A percentile compares a stretch with the other conserved stretches of the same genome.
Conservation (phyloP, 1,139 yeast species). For the Blastobotrys malaysiensis region DNA sequence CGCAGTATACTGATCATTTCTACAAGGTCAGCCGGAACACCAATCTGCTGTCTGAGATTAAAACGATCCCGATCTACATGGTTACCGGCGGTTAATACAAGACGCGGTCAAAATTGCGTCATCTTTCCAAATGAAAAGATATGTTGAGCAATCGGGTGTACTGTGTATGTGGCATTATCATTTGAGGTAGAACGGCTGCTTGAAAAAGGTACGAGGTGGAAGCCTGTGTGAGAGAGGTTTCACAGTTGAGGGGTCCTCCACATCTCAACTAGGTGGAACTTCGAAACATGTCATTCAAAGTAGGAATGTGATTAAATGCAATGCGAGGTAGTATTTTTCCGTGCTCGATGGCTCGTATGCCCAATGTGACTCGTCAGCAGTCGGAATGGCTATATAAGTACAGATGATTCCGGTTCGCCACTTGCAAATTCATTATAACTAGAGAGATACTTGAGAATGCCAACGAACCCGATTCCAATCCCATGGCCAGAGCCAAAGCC, state of each 20-base stretch:
- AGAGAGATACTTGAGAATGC: background rate
- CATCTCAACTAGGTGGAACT: background rate
- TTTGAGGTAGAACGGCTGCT: background rate
- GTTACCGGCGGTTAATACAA: constrained; percentile 14
- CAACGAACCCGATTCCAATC: background rate
- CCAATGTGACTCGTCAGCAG: background rate
- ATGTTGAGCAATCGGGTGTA: too few relatives aligned
- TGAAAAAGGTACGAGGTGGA: background rate
- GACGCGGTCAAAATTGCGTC: background rate
- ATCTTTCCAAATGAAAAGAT: too few relatives aligned
- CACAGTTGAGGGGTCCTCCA: background rate
- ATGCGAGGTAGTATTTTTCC: background rate
- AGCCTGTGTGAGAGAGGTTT: background rate
- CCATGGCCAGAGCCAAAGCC: background rate
- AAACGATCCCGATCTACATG: constrained; percentile 31
- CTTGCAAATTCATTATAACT: too few relatives aligned
- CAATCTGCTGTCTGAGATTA: constrained; percentile 71
- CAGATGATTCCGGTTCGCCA: background rate
- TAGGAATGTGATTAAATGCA: background rate
- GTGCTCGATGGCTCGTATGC: background rate
- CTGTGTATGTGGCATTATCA: too few relatives aligned
- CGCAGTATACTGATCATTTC: constrained; percentile 82
- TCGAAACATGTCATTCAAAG: background rate
- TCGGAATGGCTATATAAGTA: background rate
- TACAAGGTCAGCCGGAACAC: constrained; percentile 77